Conservation (phyloP, 1,284 basidiomycete species). For the Cutaneotrichosporon mucoides region DNA sequence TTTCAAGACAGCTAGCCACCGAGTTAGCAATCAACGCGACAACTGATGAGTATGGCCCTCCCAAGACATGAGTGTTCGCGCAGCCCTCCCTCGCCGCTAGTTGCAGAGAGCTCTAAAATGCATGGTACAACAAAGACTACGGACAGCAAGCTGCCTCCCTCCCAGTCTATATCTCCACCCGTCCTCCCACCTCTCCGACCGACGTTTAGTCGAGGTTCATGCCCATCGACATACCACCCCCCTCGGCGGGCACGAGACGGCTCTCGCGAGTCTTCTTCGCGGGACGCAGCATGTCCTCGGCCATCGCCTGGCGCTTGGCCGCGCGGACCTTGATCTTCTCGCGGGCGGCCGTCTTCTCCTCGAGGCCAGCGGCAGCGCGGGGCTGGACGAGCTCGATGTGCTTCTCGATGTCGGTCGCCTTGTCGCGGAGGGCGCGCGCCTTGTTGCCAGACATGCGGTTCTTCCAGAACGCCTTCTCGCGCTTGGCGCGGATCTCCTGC, state of each 20-base stretch:
- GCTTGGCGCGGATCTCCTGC: slow-evolving; percentile 81
- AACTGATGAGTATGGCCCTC: too few species aligned
- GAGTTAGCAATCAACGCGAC: too few species aligned
- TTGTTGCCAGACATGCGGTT: slow-evolving; percentile 75
- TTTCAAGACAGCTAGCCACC: too few species aligned
- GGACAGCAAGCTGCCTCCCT: not conserved
- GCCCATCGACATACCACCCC: slow-evolving; percentile 51
- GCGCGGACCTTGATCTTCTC: slow-evolving; percentile 76
- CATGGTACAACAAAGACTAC: slow-evolving; percentile 9
- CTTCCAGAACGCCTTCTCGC: slow-evolving; percentile 97
- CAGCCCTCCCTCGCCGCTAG: too few species aligned
- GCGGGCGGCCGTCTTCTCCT: slow-evolving; percentile 51
- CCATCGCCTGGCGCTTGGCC: slow-evolving; percentile 55
- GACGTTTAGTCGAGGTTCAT: slow-evolving; percentile 35
- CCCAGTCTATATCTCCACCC: not conserved
- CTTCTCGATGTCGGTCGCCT: slow-evolving; percentile 55
- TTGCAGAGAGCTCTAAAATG: not conserved
- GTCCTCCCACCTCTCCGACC: not conserved
- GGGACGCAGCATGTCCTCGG: slow-evolving; percentile 23
- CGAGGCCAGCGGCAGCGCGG: slow-evolving; percentile 46
- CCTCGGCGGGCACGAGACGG: slow-evolving; percentile 59
- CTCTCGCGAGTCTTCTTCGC: slow-evolving; percentile 60
- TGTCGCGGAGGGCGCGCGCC: slow-evolving; percentile 37
- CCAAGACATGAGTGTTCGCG: too few species aligned
- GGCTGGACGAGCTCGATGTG: slow-evolving; percentile 69